Evolutionary conservation across 2,329 filamentous ascomycete species (phyloP), one percentile per base, ranked within the genome.

Genomic region (Xylariales sp.): DNA sequence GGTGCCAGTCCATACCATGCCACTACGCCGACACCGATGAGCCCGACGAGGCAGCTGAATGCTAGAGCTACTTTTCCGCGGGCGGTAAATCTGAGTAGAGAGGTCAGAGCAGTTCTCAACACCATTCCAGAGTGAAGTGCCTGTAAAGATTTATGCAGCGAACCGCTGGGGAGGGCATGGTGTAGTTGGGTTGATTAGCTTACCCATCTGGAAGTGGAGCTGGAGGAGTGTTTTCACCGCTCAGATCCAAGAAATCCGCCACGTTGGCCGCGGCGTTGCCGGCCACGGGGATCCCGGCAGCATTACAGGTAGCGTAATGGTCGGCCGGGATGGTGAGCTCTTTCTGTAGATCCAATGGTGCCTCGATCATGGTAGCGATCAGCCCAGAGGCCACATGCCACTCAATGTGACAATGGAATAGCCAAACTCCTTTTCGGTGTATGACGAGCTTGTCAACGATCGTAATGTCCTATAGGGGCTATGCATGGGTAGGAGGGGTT

Each of bases 371-470:
- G 1, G 78, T 80, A 17, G 79, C 74, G 4, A 78, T 66, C 3
- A 88, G 67, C n/a, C 84, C 84, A 4, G 78, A 78, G 1, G 72
- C 63, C 40, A 86, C 67, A 54, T 88, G 84, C 83, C 83, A 91
- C 54, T 87, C 83, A 37, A 90, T 83, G 56, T 91, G 86, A 60
- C 85, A 90, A 61, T 89, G 85, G 64, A 89, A 85, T 4, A 85
- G 59, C 81, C 81, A 85, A 16, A 85, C 66, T 25, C 76, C 67
- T 67, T n/a, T n/a, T n/a, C n/a, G n/a, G n/a, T n/a, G n/a, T n/a
- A n/a, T n/a, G 25, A 30, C 33, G 18, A 21, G 29, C 21, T 23
- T 30, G 15, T 30, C 23, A 27, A n/a, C 18, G 11, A 24, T 11
- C 17, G 6, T 34, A 17, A n/a, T 18, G 31, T 19, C 33, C 19